These are phyloP conservation scores for Tetrapisispora pingtungensis DNA, from an alignment of 805 yeast species.

Conservation along the genomic window DNA sequence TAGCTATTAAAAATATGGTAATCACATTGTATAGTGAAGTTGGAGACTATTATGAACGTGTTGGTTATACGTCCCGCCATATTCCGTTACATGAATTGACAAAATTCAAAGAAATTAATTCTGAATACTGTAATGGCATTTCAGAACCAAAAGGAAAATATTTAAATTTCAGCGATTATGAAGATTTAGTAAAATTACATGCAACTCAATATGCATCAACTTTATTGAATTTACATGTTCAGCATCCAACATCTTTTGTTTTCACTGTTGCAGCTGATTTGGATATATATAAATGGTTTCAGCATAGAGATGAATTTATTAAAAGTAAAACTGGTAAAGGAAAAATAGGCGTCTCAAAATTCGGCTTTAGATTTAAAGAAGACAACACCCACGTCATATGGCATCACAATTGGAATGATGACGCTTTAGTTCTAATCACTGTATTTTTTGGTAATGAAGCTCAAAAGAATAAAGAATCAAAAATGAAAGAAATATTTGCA, in stretches of 20 bases:
- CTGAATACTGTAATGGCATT: slow-evolving; percentile 8
- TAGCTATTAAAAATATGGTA: slow-evolving; percentile 26
- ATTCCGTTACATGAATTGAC: slow-evolving; percentile 30
- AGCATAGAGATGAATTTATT: slow-evolving; percentile 30
- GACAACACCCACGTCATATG: slow-evolving; percentile 34
- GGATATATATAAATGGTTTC: slow-evolving; percentile 36
- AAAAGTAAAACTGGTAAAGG: slow-evolving; percentile 16
- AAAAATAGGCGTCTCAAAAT: slow-evolving; percentile 9
- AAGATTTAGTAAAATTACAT: slow-evolving; percentile 24
- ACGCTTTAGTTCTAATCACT: slow-evolving; percentile 23
- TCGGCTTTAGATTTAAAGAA: slow-evolving; percentile 23
- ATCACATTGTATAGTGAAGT: slow-evolving; percentile 61
- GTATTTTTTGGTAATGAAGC: slow-evolving; percentile 13
- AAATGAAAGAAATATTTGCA: slow-evolving; percentile 22
- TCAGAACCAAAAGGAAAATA: slow-evolving; percentile 10
- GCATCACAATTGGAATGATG: slow-evolving; percentile 35
- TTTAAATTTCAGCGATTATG: slow-evolving; percentile 27
- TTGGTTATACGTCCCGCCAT: slow-evolving; percentile 45
- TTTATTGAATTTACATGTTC: slow-evolving; percentile 15
- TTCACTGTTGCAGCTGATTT: slow-evolving; percentile 31
- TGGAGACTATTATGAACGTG: slow-evolving; percentile 52
- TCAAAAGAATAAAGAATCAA: slow-evolving; percentile 7
- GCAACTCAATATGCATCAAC: slow-evolving; percentile 12
- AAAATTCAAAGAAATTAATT: slow-evolving; percentile 14
- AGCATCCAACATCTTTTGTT: slow-evolving; percentile 17